phyloP scores from a whole-genome alignment of 1,139 yeast species.

The Nakaseomyces delphensis region DNA sequence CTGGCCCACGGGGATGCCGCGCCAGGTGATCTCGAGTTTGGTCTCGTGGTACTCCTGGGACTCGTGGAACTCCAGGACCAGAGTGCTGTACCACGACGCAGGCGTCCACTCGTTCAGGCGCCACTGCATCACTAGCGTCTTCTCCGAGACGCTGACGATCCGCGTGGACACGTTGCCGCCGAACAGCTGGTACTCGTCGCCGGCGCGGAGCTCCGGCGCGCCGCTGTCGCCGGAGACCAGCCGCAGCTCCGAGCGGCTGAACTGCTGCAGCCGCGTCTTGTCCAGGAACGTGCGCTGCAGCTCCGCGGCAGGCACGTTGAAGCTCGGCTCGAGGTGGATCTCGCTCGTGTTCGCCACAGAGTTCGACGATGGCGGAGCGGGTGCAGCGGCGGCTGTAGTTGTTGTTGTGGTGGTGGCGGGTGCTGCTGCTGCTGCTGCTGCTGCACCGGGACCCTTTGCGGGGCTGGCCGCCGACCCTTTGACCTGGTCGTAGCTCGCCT shows the following conservation, averaged over 20 bases:
- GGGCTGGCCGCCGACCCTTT: conserved; percentile 20
- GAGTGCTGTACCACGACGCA: conserved; percentile 66
- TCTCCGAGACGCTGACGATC: conserved; percentile 41
- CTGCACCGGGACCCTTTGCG: no score
- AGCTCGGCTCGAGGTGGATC: conserved; percentile 66
- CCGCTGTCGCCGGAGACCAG: conserved; percentile 9
- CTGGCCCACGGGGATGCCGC: conserved; percentile 95
- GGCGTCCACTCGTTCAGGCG: conserved; percentile 69
- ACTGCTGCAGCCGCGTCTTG: conserved; percentile 68
- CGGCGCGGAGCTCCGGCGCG: conserved; percentile 35
- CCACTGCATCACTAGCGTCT: conserved; percentile 66
- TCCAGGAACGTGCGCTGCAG: conserved; percentile 68
- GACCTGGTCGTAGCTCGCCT: conserved; percentile 19
- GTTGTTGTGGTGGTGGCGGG: conserved; percentile 13
- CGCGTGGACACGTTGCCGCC: conserved; percentile 85
- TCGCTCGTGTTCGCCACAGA: conserved; percentile 57
- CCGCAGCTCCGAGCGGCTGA: conserved; percentile 35
- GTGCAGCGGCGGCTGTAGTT: conserved; percentile 13
- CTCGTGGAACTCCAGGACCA: conserved; percentile 51
- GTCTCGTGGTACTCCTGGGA: conserved; percentile 76
- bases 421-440: no score
- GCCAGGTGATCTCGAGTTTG: conserved; percentile 64
- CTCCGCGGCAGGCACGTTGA: conserved; percentile 83
- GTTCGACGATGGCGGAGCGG: conserved; percentile 15
- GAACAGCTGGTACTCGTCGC: conserved; percentile 60